Conservation (phyloP, 345 rosid species). For the Heritiera littoralis region DNA sequence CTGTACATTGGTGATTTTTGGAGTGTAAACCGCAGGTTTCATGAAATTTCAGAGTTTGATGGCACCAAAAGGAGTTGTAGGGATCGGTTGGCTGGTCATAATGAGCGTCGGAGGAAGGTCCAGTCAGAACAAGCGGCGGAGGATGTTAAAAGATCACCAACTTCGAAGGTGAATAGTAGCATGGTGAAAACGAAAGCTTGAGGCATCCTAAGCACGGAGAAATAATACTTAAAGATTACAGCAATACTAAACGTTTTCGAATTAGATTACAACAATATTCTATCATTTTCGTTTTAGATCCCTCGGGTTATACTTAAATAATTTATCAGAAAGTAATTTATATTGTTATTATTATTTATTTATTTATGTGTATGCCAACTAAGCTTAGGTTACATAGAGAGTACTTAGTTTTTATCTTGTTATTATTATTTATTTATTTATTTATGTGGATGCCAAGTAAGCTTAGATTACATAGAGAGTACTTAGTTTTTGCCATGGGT, state of each 20-base stretch:
- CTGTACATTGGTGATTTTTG: background rate
- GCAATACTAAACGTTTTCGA: background rate
- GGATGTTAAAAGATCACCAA: background rate
- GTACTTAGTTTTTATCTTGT: too few species aligned
- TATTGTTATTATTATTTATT: background rate
- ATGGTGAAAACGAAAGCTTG: background rate
- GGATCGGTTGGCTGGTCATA: slow-evolving; percentile 32
- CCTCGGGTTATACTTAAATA: background rate
- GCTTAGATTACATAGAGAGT: background rate
- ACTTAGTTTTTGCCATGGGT: too few species aligned
- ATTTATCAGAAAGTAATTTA: background rate
- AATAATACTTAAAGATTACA: background rate
- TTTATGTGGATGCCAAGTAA: background rate
- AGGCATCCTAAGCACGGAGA: background rate
- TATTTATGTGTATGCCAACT: background rate
- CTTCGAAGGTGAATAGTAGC: background rate
- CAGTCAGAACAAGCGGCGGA: background rate
- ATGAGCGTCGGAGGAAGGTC: slow-evolving; percentile 25
- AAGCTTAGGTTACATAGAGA: background rate
- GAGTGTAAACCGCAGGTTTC: slow-evolving; percentile 22
- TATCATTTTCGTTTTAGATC: background rate
- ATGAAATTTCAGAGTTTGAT: slow-evolving; percentile 28
- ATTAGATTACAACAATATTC: background rate
- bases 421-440: background rate
- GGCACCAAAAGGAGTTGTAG: slow-evolving; percentile 29